Conservation (phyloP, 305 asterid genomes). For the Fraxinus greggii region DNA sequence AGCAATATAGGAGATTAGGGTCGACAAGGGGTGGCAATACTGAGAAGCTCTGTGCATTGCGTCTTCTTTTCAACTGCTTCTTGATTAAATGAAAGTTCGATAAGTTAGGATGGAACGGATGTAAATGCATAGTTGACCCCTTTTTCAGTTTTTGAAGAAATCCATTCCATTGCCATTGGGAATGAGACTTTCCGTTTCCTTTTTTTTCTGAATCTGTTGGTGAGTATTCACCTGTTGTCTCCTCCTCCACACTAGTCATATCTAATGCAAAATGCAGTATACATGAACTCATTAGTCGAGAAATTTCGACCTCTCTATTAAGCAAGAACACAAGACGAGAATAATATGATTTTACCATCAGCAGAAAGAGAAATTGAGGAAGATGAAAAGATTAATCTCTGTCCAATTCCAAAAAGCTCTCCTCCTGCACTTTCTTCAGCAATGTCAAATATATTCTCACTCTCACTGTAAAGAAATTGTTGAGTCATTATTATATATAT, state of each 20-base stretch:
- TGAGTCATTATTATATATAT: neutral
- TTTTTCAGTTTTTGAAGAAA: conserved; percentile 53
- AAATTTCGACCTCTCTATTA: neutral
- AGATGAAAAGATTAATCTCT: conserved; percentile 56
- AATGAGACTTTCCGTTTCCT: conserved; percentile 31
- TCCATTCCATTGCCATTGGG: conserved; percentile 64
- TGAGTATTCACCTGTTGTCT: conserved; percentile 22
- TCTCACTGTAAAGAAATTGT: conserved; percentile 33
- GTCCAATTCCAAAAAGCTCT: conserved; percentile 50
- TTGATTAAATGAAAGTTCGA: conserved; percentile 74
- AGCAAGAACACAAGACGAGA: neutral
- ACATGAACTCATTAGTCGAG: neutral
- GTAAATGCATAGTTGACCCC: conserved; percentile 51
- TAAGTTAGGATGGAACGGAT: conserved; percentile 61
- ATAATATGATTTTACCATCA: conserved; percentile 46
- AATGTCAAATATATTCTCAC: conserved; percentile 39
- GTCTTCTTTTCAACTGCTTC: conserved; percentile 60
- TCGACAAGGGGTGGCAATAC: conserved; percentile 58
- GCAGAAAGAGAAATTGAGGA: conserved; percentile 68
- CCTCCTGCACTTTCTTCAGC: conserved; percentile 51
- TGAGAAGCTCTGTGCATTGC: conserved; percentile 58
- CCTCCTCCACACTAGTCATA: conserved; percentile 13
- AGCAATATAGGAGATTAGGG: conserved; percentile 54
- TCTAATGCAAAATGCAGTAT: conserved; percentile 16
- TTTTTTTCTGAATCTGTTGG: conserved; percentile 22